Evolutionary conservation across 768 basidiomycete genomes (phyloP).

Genomic region (Lentinula raphanica): DNA sequence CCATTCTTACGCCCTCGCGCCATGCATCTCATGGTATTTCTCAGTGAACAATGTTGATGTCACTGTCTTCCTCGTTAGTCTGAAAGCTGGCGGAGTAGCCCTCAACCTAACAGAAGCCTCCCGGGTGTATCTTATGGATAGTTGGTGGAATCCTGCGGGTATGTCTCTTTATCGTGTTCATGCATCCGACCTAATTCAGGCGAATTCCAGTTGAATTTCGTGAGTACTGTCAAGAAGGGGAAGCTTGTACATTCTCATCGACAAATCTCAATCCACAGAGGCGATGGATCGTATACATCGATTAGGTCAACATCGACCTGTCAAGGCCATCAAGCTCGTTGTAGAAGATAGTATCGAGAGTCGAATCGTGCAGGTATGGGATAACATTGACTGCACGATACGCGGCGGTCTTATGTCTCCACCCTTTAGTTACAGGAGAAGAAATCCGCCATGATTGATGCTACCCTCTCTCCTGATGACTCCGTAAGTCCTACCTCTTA

Average conservation of each 20-base stretch:
- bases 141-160: conserved; percentile 99
- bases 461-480: conserved; percentile 77
- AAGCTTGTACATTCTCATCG: too few relatives aligned
- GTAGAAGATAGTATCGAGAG: conserved; percentile 96
- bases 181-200: neutral
- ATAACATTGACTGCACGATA: too few relatives aligned
- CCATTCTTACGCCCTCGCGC: neutral
- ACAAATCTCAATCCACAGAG: conserved; percentile 49
- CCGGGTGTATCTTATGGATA: conserved; percentile 94
- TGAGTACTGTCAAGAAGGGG: conserved; percentile 36
- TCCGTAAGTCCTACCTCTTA: conserved; percentile 41
- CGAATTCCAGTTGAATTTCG: conserved; percentile 64
- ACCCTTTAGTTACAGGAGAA: conserved; percentile 91
- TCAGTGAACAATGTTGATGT: conserved; percentile 88
- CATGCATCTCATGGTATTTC: neutral
- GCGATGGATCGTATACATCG: conserved; percentile 98
- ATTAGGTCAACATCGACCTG: conserved; percentile 89
- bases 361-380: conserved; percentile 76
- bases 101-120: conserved; percentile 88
- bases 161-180: conserved; percentile 10
- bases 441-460: conserved; percentile 93
- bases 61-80: conserved; percentile 93
- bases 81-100: conserved; percentile 95
- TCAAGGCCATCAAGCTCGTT: conserved; percentile 89
- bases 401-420: neutral